Conservation (phyloP, 2,329 filamentous ascomycete genomes). For the Tolypocladium amazonense region DNA sequence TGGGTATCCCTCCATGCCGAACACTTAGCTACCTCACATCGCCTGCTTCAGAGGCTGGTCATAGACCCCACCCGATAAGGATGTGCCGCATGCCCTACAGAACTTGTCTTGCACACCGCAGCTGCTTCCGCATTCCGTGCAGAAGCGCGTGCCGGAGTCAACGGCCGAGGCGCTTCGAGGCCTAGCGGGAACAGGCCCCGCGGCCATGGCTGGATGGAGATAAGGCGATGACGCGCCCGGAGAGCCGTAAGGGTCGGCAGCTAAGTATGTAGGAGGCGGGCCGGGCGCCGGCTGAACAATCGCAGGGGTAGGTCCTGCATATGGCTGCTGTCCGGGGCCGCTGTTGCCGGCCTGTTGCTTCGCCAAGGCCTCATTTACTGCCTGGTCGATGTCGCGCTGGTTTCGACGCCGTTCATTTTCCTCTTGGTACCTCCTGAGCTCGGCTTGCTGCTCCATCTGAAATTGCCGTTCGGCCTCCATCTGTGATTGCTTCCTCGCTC, state of each 20-base stretch:
- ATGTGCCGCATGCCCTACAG: slow-evolving; percentile 1
- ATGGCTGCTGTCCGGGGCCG: not conserved
- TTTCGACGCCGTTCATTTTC: not conserved
- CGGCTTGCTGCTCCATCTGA: slow-evolving; percentile 2
- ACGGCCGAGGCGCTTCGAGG: not conserved
- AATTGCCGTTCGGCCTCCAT: not conserved
- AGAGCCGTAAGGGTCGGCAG: not conserved
- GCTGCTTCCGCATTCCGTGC: not conserved
- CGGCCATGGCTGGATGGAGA: not conserved
- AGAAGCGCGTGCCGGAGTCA: not conserved
- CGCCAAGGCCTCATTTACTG: not conserved
- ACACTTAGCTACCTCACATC: not conserved
- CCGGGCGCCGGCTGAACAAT: not conserved
- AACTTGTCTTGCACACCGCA: slow-evolving; percentile 1
- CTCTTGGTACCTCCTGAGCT: not conserved
- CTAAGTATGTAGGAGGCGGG: not conserved
- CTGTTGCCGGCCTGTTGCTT: slow-evolving; percentile 1
- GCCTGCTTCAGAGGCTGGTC: not conserved
- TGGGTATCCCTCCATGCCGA: no score
- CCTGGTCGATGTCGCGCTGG: slow-evolving; percentile 1
- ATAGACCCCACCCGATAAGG: not conserved
- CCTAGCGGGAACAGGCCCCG: not conserved
- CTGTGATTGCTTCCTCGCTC: slow-evolving; percentile 1
- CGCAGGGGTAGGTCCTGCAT: not conserved
- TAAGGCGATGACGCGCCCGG: not conserved